A percentile compares a stretch with the other conserved stretches of the same genome.
Conservation (phyloP, 2,329 filamentous ascomycete genomes). For the Colletotrichum sp. region DNA sequence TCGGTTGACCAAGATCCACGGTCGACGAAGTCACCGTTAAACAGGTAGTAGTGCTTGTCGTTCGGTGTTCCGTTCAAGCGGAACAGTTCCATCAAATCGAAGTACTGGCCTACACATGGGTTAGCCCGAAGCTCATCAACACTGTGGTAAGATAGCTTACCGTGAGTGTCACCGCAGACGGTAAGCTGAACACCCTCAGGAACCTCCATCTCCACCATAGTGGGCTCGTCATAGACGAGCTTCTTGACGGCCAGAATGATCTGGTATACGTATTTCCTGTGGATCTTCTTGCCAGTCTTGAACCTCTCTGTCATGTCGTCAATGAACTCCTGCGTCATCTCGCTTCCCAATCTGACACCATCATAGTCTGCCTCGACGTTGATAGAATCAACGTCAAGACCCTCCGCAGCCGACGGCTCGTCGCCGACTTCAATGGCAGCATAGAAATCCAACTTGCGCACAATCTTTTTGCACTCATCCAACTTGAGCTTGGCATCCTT, state of each 20-base stretch:
- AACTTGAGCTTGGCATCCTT: constrained; percentile 91
- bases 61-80: constrained; percentile 83
- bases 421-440: constrained; percentile 94
- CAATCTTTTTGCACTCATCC: constrained; percentile 92
- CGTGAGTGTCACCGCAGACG: constrained; percentile 97
- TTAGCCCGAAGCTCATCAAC: constrained; percentile 23
- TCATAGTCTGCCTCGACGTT: constrained; percentile 84
- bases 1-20: constrained; percentile 98
- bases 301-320: constrained; percentile 97
- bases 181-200: constrained; percentile 81
- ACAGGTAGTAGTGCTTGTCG: constrained; percentile 91
- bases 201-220: constrained; percentile 94
- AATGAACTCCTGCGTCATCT: constrained; percentile 97
- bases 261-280: constrained; percentile 96
- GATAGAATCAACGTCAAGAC: constrained; percentile 87
- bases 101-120: constrained; percentile 78
- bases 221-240: constrained; percentile 89
- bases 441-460: constrained; percentile 90
- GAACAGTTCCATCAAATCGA: constrained; percentile 97
- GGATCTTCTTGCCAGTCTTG: constrained; percentile 93
- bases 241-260: constrained; percentile 91
- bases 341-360: constrained; percentile 74
- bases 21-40: constrained; percentile 99
- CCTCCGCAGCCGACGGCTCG: constrained; percentile 89
- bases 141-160: constrained; percentile 47